Conservation (phyloP, 1,139 yeast species). For the Candida buenavistaensis region DNA sequence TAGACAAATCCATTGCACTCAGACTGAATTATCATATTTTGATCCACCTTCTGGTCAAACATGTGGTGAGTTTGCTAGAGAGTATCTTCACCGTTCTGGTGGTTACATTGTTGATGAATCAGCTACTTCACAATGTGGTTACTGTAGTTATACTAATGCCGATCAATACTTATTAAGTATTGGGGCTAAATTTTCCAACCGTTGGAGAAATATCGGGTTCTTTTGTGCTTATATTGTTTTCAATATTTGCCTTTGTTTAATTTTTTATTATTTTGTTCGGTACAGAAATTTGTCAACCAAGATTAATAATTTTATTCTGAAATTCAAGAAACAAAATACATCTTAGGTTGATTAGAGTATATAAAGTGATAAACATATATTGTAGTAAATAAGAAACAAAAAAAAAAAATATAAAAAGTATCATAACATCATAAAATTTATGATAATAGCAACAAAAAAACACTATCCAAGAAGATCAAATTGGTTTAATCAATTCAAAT, state of each 20-base stretch:
- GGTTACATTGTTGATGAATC: constrained; percentile 60
- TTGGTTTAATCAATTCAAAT: constrained; percentile 80
- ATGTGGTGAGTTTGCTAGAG: constrained; percentile 53
- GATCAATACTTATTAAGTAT: constrained; percentile 51
- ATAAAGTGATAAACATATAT: background rate
- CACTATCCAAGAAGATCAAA: constrained; percentile 1
- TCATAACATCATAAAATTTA: constrained; percentile 3
- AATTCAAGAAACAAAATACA: constrained; percentile 11
- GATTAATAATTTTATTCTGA: constrained; percentile 3
- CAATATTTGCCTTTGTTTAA: constrained; percentile 36
- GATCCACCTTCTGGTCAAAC: constrained; percentile 61
- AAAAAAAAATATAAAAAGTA: background rate
- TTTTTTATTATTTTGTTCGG: constrained; percentile 23
- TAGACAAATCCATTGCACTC: constrained; percentile 53
- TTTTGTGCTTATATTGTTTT: constrained; percentile 55
- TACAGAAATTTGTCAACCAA: constrained; percentile 15
- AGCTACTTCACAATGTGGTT: constrained; percentile 56
- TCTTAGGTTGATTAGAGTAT: too few relatives aligned
- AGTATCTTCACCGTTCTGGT: constrained; percentile 20
- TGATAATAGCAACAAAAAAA: background rate
- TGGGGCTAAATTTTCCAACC: constrained; percentile 43
- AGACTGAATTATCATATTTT: constrained; percentile 50
- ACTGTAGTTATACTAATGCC: constrained; percentile 55
- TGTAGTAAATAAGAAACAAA: background rate
- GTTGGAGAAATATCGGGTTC: constrained; percentile 71